These are phyloP conservation scores for Cryptococcus maquisensis DNA, from an alignment of 1,284 basidiomycete species.

Conservation along the genomic window DNA sequence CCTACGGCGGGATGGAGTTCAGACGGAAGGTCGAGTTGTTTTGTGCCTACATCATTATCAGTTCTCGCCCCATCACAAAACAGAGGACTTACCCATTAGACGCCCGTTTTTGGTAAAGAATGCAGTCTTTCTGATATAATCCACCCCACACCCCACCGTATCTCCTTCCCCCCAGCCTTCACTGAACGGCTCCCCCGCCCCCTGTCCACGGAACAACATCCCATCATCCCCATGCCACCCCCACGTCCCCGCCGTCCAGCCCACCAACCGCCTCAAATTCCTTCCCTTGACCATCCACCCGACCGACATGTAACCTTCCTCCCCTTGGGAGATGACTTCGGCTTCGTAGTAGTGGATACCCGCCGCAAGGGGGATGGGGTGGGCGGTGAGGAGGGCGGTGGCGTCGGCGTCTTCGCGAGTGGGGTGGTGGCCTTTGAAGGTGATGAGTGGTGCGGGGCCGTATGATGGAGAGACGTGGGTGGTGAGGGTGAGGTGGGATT, in stretches of 20 bases:
- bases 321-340: slow-evolving; percentile 69
- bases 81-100: slow-evolving; percentile 59
- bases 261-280: slow-evolving; percentile 70
- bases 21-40: background rate
- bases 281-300: slow-evolving; percentile 60
- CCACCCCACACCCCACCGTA: slow-evolving; percentile 80
- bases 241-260: slow-evolving; percentile 86
- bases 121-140: slow-evolving; percentile 68
- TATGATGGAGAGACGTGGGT: slow-evolving; percentile 29
- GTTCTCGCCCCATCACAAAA: too few relatives aligned
- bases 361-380: slow-evolving; percentile 71
- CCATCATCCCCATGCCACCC: slow-evolving; percentile 95
- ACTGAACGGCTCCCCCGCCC: slow-evolving; percentile 67
- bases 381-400: slow-evolving; percentile 67
- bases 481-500: slow-evolving; percentile 17
- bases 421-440: slow-evolving; percentile 26
- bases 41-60: background rate
- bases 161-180: slow-evolving; percentile 69
- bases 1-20: slow-evolving; percentile 77
- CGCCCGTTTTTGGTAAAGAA: slow-evolving; percentile 89
- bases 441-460: slow-evolving; percentile 24
- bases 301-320: slow-evolving; percentile 79
- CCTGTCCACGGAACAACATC: slow-evolving; percentile 67
- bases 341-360: slow-evolving; percentile 91
- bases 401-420: slow-evolving; percentile 70